Base-by-base conservation (phyloP, 352 stramenopile species). In the Blastocystis sp. region DNA sequence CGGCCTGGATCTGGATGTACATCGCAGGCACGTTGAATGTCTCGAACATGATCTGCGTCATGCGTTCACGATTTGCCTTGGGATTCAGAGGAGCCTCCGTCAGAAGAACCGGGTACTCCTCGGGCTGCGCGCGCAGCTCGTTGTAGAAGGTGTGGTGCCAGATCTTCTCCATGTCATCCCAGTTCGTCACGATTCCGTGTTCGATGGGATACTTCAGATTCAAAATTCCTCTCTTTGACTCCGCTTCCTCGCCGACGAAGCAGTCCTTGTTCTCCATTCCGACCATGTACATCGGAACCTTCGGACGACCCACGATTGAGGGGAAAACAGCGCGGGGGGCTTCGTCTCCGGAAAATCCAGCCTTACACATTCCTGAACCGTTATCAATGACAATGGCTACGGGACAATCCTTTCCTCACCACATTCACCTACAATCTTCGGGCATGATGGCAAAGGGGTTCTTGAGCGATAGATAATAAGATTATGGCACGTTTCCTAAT, bases 101-200 rank as follows among this genome's bases (percentile, higher is more conserved):
- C 32, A 96, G 90, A 18, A 96, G 90, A 73, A 98, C 94, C 18
- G 94, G 94, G 89, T 98, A 94, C 87, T 97, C 95, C 87, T 98
- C 95, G 2, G 95, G 94, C 40, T 92, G 91, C 7, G 95, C 92
- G 73, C 93, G 92, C 75, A 97, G 89, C 89, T 91, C 93, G 92
- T 99, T 98, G 93, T 97, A 98, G 90, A 98, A 98, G 86, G 94
- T 98, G 92, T 98, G 95, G 90, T 98, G 92, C 96, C 96, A 99
- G 87, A 98, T 98, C 92, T 98, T 98, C 90, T 98, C 95, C 95
- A 99, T 98, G 87, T 94, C 91, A 88, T 94, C 91, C 92, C 92
- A 95, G 88, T 94, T 93, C 44, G 91, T 94, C 8, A 96, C 92
- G 86, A 99, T 98, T 81, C 95, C 96, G 90, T 98, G 95, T 89